Evolutionary conservation across 345 rosid genomes (phyloP).

Genomic region (Raphanus sativus): DNA sequence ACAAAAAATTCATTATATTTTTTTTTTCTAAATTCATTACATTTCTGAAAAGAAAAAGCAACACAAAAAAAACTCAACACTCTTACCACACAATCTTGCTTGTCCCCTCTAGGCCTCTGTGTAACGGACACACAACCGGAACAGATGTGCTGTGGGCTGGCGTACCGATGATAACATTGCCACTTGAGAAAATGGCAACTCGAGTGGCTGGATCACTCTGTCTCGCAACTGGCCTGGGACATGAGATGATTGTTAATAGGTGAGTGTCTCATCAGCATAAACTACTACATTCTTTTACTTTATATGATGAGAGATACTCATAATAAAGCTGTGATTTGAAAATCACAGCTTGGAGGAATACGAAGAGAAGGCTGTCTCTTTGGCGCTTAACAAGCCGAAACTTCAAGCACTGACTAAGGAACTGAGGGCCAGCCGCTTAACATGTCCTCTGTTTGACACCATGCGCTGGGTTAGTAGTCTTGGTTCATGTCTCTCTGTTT

Average conservation of each 20-base stretch:
- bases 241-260: constrained; percentile 95
- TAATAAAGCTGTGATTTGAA: too few relatives aligned
- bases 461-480: constrained; percentile 83
- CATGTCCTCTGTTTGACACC: constrained; percentile 93
- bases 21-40: too few relatives aligned
- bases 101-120: constrained; percentile 61
- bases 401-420: constrained; percentile 68
- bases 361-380: constrained; percentile 82
- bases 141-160: constrained; percentile 99
- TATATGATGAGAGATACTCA: not conserved
- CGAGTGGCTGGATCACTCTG: constrained; percentile 99
- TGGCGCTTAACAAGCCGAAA: constrained; percentile 70
- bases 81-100: not conserved
- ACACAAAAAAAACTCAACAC: too few relatives aligned
- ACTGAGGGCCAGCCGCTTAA: constrained; percentile 67
- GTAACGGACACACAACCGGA: constrained; percentile 98
- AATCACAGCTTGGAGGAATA: constrained; percentile 77
- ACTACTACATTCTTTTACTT: not conserved
- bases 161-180: constrained; percentile 93
- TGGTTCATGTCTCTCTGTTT: not conserved
- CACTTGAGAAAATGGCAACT: constrained; percentile 99
- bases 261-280: constrained; percentile 21
- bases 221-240: constrained; percentile 94
- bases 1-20: too few relatives aligned
- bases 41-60: too few relatives aligned